These are phyloP conservation scores for Solanum chilense DNA, from an alignment of 257 asterid genomes.

Conservation along the genomic window DNA sequence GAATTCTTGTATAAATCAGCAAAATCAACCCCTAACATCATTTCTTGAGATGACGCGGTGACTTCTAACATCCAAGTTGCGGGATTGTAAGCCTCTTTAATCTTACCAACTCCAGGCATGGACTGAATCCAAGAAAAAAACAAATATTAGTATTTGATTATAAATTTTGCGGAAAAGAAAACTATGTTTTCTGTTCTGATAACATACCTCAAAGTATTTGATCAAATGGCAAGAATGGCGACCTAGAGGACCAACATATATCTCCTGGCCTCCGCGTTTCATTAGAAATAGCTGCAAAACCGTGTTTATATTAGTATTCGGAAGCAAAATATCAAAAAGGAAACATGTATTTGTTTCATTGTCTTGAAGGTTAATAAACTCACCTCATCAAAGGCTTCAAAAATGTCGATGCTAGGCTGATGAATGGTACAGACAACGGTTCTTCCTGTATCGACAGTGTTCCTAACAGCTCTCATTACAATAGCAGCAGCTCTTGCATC, in stretches of 20 bases:
- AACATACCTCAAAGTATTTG: conserved; percentile 49
- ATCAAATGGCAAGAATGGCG: conserved; percentile 42
- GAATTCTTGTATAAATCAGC: conserved; percentile 45
- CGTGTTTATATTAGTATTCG: background rate
- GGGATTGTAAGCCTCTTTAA: conserved; percentile 57
- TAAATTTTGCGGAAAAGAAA: background rate
- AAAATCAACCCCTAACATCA: conserved; percentile 39
- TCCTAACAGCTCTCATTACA: conserved; percentile 76
- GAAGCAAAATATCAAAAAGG: background rate
- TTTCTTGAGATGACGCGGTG: conserved; percentile 53
- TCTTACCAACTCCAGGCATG: conserved; percentile 43
- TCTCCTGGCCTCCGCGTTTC: conserved; percentile 75
- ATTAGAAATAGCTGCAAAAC: conserved; percentile 46
- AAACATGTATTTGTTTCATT: background rate
- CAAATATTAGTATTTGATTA: background rate
- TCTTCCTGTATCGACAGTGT: conserved; percentile 72
- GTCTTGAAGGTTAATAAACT: background rate
- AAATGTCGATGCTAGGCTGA: conserved; percentile 78
- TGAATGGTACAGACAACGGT: conserved; percentile 81
- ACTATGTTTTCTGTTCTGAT: background rate
- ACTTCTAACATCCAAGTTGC: conserved; percentile 89
- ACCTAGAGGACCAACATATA: conserved; percentile 77
- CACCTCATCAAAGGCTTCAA: conserved; percentile 84
- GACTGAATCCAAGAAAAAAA: conserved; percentile 3
- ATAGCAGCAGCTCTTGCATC: conserved; percentile 91